Evolutionary conservation across 2,329 filamentous ascomycete species (phyloP).

Genomic region (Thyridium curvatum): DNA sequence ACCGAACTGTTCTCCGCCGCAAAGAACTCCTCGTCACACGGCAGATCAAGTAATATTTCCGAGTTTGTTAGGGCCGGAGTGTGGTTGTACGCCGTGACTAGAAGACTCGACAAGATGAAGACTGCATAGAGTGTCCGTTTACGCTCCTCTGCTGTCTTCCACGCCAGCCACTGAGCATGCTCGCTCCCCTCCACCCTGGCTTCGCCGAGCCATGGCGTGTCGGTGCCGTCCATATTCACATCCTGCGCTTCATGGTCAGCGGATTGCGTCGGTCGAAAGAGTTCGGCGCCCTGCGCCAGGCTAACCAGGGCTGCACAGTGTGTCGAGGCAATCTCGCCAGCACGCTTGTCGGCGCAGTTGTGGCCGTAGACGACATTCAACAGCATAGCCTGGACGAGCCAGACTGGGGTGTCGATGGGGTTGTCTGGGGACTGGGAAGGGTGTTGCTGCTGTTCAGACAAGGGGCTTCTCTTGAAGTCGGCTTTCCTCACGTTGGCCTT

Average conservation of each 20-base stretch:
- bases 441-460: slow-evolving; percentile 37
- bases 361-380: slow-evolving; percentile 94
- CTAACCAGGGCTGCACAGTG: slow-evolving; percentile 89
- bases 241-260: slow-evolving; percentile 44
- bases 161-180: slow-evolving; percentile 76
- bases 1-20: slow-evolving; percentile 74
- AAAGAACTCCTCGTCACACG: slow-evolving; percentile 91
- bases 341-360: slow-evolving; percentile 86
- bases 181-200: slow-evolving; percentile 39
- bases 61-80: slow-evolving; percentile 88
- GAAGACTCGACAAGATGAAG: slow-evolving; percentile 83
- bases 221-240: slow-evolving; percentile 49
- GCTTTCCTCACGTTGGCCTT: slow-evolving; percentile 72
- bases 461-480: slow-evolving; percentile 45
- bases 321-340: slow-evolving; percentile 85
- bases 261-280: slow-evolving; percentile 44
- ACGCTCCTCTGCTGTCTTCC: slow-evolving; percentile 83
- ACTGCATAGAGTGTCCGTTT: slow-evolving; percentile 90
- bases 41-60: slow-evolving; percentile 81
- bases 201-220: slow-evolving; percentile 35
- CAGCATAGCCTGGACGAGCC: slow-evolving; percentile 95
- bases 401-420: slow-evolving; percentile 73
- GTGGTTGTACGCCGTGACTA: slow-evolving; percentile 91
- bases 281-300: slow-evolving; percentile 80
- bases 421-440: slow-evolving; percentile 39